Conservation (phyloP, 2,329 filamentous ascomycete genomes). For the Cryphonectria naterciae region DNA sequence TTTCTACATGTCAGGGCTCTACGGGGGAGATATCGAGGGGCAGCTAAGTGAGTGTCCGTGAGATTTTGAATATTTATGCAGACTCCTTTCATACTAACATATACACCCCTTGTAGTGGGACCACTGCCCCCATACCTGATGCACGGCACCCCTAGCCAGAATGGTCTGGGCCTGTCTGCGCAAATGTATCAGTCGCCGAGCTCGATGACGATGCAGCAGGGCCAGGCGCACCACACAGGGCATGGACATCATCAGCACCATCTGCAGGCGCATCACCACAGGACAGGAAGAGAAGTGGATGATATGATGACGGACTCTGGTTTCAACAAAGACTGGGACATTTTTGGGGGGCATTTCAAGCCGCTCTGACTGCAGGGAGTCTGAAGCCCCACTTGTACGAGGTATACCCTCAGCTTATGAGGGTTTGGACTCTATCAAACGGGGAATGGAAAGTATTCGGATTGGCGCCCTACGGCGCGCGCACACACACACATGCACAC, state of each 20-base stretch:
- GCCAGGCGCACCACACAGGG: slow-evolving; percentile 35
- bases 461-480: neutral
- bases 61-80: no score
- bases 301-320: slow-evolving; percentile 54
- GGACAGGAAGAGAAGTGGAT: slow-evolving; percentile 48
- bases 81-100: slow-evolving; percentile 4
- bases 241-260: slow-evolving; percentile 39
- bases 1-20: slow-evolving; percentile 57
- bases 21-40: slow-evolving; percentile 69
- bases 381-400: no score
- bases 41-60: slow-evolving; percentile 55
- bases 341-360: slow-evolving; percentile 42
- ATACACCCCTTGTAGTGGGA: slow-evolving; percentile 46
- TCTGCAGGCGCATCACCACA: slow-evolving; percentile 41
- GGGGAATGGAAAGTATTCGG: neutral
- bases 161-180: slow-evolving; percentile 46
- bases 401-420: neutral
- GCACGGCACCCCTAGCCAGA: slow-evolving; percentile 49
- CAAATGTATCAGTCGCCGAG: slow-evolving; percentile 50
- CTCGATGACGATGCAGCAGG: slow-evolving; percentile 47
- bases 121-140: slow-evolving; percentile 74
- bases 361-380: slow-evolving; percentile 20
- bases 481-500: neutral
- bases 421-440: neutral
- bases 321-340: slow-evolving; percentile 52